phyloP scores from a whole-genome alignment of 306 rosid species.

The Pterocarpus santalinus region DNA sequence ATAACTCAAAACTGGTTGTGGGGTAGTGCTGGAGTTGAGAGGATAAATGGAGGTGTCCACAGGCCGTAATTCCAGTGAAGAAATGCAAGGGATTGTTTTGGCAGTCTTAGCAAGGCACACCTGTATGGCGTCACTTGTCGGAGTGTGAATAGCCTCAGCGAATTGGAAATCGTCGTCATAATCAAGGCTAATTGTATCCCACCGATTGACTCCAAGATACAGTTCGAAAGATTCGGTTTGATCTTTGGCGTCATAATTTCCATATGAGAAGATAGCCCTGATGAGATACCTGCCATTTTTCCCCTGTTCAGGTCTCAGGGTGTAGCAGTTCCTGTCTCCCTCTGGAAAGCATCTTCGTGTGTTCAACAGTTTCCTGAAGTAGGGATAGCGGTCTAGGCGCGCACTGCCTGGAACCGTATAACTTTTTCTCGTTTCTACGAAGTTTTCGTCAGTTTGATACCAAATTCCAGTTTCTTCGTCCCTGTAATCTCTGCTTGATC shows the following conservation, averaged over 20 bases:
- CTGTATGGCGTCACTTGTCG: constrained; percentile 35
- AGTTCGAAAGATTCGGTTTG: constrained; percentile 42
- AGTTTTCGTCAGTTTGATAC: constrained; percentile 6
- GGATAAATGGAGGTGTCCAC: constrained; percentile 33
- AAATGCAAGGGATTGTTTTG: constrained; percentile 56
- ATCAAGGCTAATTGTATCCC: neutral
- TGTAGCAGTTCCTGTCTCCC: constrained; percentile 62
- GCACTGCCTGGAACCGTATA: neutral
- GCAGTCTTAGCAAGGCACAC: constrained; percentile 59
- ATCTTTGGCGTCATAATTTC: constrained; percentile 55
- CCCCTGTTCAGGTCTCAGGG: constrained; percentile 43
- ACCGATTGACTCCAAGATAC: constrained; percentile 56
- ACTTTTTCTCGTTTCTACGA: constrained; percentile 23
- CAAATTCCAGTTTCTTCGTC: neutral
- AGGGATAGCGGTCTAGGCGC: neutral
- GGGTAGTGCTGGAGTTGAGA: neutral
- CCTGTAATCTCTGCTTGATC: neutral
- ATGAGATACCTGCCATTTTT: constrained; percentile 50
- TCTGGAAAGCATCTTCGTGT: constrained; percentile 61
- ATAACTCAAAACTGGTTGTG: neutral
- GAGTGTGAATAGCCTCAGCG: constrained; percentile 51
- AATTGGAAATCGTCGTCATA: neutral
- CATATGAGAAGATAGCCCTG: constrained; percentile 38
- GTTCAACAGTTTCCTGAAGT: constrained; percentile 6
- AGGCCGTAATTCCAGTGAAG: constrained; percentile 56